Conservation (phyloP, 768 basidiomycete species). For the Galerina marginata region DNA sequence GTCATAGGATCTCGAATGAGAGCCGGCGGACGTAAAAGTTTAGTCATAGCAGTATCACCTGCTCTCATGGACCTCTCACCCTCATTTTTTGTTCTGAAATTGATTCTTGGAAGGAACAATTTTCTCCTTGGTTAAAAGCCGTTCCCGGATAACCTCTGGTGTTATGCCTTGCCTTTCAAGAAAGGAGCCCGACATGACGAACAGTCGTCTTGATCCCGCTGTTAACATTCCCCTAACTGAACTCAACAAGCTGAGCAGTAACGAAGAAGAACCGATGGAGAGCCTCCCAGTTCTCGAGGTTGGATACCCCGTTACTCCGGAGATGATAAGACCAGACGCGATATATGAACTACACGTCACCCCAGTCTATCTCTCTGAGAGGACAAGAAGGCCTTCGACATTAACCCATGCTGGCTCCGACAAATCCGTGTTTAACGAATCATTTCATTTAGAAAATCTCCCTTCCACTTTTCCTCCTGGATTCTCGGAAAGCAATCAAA, state of each 20-base stretch:
- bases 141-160: too few species aligned
- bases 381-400: constrained; percentile 18
- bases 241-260: neutral
- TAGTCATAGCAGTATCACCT: neutral
- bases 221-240: neutral
- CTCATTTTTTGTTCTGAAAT: neutral
- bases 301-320: neutral
- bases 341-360: constrained; percentile 11
- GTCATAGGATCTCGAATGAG: neutral
- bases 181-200: too few species aligned
- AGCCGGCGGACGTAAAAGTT: constrained; percentile 4
- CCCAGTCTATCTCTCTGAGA: constrained; percentile 23
- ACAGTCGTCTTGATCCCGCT: too few species aligned
- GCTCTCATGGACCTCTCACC: constrained; percentile 3
- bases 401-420: constrained; percentile 12
- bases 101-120: too few species aligned
- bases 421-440: constrained; percentile 1
- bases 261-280: constrained; percentile 2
- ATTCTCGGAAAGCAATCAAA: neutral
- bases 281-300: neutral
- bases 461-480: neutral
- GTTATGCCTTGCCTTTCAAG: too few species aligned
- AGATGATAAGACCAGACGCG: neutral
- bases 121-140: too few species aligned
- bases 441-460: neutral